These are phyloP conservation scores for Kickxella alabastrina DNA, from an alignment of 192 early-diverging fungal species.

Conservation along the genomic window DNA sequence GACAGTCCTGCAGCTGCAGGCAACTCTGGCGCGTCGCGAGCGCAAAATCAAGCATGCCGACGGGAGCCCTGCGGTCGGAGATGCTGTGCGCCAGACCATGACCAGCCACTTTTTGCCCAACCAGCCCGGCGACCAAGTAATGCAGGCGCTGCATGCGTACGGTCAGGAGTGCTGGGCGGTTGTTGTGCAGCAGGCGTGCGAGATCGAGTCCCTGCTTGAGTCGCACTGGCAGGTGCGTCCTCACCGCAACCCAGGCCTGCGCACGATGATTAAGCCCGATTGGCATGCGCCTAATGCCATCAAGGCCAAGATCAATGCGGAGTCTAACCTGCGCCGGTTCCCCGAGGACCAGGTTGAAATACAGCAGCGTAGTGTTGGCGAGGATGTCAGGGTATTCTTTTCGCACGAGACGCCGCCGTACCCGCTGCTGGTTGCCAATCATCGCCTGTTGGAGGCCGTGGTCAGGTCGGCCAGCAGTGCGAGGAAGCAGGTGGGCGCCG, in stretches of 20 bases:
- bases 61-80: constrained; percentile 12
- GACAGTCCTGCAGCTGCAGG: constrained; percentile 50
- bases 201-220: constrained; percentile 46
- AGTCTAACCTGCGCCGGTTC: constrained; percentile 36
- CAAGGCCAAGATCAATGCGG: constrained; percentile 46
- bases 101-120: constrained; percentile 44
- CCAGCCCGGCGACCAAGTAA: constrained; percentile 38
- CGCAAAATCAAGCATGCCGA: constrained; percentile 30
- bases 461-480: constrained; percentile 10
- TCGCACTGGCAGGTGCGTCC: constrained; percentile 48
- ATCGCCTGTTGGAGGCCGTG: constrained; percentile 29
- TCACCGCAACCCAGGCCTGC: constrained; percentile 21
- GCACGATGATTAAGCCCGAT: constrained; percentile 38
- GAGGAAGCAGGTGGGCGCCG: constrained; percentile 23
- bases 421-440: constrained; percentile 44
- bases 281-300: constrained; percentile 44
- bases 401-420: constrained; percentile 47
- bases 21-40: constrained; percentile 48
- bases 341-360: constrained; percentile 11
- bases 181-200: constrained; percentile 49
- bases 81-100: constrained; percentile 26
- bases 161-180: constrained; percentile 43
- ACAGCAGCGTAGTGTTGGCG: constrained; percentile 12
- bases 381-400: constrained; percentile 24
- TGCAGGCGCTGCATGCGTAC: constrained; percentile 39